Evolutionary conservation across 2,329 filamentous ascomycete species (phyloP).

Genomic region (Paramyrothecium roridum): DNA sequence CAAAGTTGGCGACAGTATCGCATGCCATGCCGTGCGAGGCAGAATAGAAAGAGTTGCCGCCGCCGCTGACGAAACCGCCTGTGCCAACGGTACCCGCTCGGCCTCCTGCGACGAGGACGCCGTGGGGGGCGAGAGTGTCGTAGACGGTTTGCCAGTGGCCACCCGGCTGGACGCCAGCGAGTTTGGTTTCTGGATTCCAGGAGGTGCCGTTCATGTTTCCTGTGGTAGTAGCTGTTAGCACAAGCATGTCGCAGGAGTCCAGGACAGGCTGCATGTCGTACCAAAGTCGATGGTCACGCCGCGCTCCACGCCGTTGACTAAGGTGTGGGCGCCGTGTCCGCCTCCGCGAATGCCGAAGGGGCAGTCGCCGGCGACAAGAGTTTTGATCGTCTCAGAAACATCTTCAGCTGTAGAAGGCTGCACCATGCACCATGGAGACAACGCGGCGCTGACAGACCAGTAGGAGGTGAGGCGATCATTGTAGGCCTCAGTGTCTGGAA

Average conservation of each 20-base stretch:
- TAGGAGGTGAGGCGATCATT: conserved; percentile 27
- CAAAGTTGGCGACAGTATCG: conserved; percentile 37
- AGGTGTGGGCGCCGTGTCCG: conserved; percentile 28
- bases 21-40: conserved; percentile 28
- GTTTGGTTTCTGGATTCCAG: conserved; percentile 21
- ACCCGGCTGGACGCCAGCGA: conserved; percentile 30
- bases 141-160: conserved; percentile 35
- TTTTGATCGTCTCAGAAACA: conserved; percentile 30
- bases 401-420: conserved; percentile 29
- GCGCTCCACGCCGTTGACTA: conserved; percentile 30
- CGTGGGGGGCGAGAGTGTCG: conserved; percentile 25
- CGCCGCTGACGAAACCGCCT: conserved; percentile 30
- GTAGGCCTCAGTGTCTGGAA: conserved; percentile 21
- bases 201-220: conserved; percentile 25
- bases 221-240: background rate
- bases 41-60: conserved; percentile 33
- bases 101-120: conserved; percentile 28
- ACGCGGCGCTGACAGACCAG: conserved; percentile 31
- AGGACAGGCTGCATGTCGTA: conserved; percentile 3
- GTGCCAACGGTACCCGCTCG: conserved; percentile 32
- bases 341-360: conserved; percentile 36
- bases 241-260: background rate
- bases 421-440: conserved; percentile 31
- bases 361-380: conserved; percentile 23
- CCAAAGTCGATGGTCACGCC: conserved; percentile 35